phyloP scores from a whole-genome alignment of 768 basidiomycete genomes.

The Daedaleopsis sinensis region DNA sequence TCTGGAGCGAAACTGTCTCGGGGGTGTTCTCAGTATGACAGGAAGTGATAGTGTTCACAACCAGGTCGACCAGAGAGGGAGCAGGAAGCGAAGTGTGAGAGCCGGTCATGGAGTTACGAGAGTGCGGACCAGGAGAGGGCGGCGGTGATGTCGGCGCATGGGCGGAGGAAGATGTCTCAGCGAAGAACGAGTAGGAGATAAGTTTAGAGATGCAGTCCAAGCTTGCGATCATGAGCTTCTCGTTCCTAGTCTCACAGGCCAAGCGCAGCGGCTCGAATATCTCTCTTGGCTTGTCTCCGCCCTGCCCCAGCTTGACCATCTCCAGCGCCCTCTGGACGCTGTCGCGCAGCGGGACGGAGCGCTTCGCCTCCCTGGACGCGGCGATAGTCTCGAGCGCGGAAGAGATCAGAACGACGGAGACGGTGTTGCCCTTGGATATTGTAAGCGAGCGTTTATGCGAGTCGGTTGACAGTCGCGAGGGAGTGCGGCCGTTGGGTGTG shows the following conservation, averaged over 20 bases:
- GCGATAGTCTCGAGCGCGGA: constrained; percentile 87
- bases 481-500: constrained; percentile 24
- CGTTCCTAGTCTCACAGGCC: constrained; percentile 93
- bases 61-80: constrained; percentile 86
- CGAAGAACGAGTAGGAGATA: constrained; percentile 96
- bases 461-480: constrained; percentile 26
- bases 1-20: constrained; percentile 91
- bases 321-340: constrained; percentile 82
- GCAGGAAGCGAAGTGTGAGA: constrained; percentile 56
- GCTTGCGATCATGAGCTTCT: constrained; percentile 95
- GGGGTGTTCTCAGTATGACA: constrained; percentile 88
- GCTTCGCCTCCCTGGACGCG: constrained; percentile 85
- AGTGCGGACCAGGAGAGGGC: constrained; percentile 62
- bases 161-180: constrained; percentile 55
- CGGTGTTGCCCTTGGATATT: constrained; percentile 62
- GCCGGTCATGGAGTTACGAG: constrained; percentile 44
- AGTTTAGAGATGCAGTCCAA: constrained; percentile 98
- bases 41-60: constrained; percentile 92
- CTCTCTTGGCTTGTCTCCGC: constrained; percentile 77
- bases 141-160: constrained; percentile 70
- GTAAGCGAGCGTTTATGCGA: constrained; percentile 40
- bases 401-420: constrained; percentile 79
- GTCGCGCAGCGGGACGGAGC: constrained; percentile 79
- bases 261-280: constrained; percentile 95
- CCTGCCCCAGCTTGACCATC: constrained; percentile 75